Evolutionary conservation across 768 basidiomycete species (phyloP), one percentile per base, ranked within the genome.

Genomic region (Pleurotus ostreatus): DNA sequence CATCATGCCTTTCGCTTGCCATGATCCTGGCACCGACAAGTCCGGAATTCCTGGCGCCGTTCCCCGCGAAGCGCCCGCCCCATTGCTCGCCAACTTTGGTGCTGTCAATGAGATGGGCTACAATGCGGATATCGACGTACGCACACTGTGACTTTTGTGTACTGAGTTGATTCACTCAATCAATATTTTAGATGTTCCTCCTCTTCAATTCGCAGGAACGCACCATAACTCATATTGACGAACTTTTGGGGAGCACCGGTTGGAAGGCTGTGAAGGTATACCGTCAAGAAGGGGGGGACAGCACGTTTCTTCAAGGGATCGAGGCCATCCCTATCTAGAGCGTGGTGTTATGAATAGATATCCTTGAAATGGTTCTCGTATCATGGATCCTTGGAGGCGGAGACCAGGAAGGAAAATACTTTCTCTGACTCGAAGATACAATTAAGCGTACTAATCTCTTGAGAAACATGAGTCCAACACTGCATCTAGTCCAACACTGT

Each of bases 41-140:
- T 12, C 61, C 22, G 57, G 37, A 39, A 65, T 70, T 25, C 62
- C 66, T 13, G 68, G 67, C 1, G 58, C 56, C 1, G 62, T 58
- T n/a, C 61, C 63, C 1, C 49, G 49, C 2, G 66, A 70, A 20
- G 71, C 72, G 0, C 68, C 74, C 7, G 60, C 49, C 1, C 76
- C 76, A 1, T 59, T 77, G 1, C 63, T 77, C 22, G 66, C 75
- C 2, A 76, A 77, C 51, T 71, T 69, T 45, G 76, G 76, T 11
- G 67, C 66, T 2, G 68, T 65, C 1, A 74, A 70, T 55, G 71
- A 70, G 23, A 69, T 72, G 64, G 65, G 49, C 0, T 74, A 74
- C 55, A 64, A 64, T 52, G 67, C 66, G 16, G 75, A 77, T 53
- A 59, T 75, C 23, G 63, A 55, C 18, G 75, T 75, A 60, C 23